Base-by-base conservation (phyloP, 2,329 filamentous ascomycete species). In the Trichoderma cornu-damae region DNA sequence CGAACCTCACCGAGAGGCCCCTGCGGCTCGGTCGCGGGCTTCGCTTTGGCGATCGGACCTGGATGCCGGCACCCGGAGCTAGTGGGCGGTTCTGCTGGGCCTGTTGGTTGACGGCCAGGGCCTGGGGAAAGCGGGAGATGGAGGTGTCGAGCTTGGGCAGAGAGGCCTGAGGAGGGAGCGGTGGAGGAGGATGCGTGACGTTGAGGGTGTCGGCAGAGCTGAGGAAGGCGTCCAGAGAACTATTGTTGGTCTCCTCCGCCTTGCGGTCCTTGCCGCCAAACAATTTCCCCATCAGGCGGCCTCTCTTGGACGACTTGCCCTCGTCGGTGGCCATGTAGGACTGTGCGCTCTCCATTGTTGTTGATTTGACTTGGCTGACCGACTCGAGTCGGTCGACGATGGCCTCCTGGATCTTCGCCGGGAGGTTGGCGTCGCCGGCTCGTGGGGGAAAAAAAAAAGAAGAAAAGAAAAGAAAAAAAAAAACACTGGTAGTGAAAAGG, bases 1-100 rank as follows among this genome's bases (percentile, higher is more conserved):
- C 81, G 66, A 96, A 96, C 57, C 79, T 83, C 34, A 96, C 92
- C 4, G 76, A 76, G 60, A 94, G 75, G 8, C 87, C 87, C 70
- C 89, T 89, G 67, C 80, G 83, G 50, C 73, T 76, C 22, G 73
- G 73, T 20, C 73, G 74, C 26, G 77, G 74, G 61, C 74, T 79
- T 64, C 69, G 71, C 50, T 68, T 72, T 12, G 77, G 73, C 42
- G 77, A 77, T 61, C 70, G 72, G 18, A 74, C 68, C 40, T 74
- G 77, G 46, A 72, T 65, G 40, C 42, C 42, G 18, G 74, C 74
- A 14, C 68, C 66, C 46, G 65, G 67, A 18, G 68, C 71, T 14
- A 77, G 65, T 32, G 74, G 69, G 24, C 79, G 69, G 60, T 75
- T 78, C 63, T 77, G 74, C 59, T 78, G 76, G 11, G 67, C 68